These are phyloP conservation scores for Bothriochloa decipiens DNA, from an alignment of 176 grass and related monocot species.

Conservation along the genomic window DNA sequence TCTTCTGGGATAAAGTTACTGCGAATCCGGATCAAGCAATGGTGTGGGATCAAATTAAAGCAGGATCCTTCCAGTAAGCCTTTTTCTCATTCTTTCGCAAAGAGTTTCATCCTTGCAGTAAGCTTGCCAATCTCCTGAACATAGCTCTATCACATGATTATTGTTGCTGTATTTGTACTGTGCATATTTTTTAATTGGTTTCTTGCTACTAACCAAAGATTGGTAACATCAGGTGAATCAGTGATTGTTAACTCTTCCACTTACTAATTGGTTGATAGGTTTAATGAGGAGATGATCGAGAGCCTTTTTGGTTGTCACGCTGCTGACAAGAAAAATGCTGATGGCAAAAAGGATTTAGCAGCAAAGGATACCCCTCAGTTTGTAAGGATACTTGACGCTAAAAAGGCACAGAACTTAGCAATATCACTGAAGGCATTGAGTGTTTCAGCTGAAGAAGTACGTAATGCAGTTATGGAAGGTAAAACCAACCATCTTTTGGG, in stretches of 20 bases:
- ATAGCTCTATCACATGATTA: conserved; percentile 6
- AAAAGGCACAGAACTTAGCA: conserved; percentile 84
- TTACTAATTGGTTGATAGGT: conserved; percentile 58
- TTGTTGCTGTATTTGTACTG: conserved; percentile 2
- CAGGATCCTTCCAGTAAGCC: conserved; percentile 94
- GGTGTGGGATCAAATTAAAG: conserved; percentile 92
- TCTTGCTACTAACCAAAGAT: conserved; percentile 3
- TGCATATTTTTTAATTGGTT: background rate
- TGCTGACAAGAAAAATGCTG: conserved; percentile 45
- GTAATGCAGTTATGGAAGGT: conserved; percentile 80
- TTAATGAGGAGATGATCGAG: conserved; percentile 92
- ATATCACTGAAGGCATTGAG: conserved; percentile 90
- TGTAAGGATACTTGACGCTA: conserved; percentile 73
- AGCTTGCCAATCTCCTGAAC: conserved; percentile 25
- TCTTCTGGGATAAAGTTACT: conserved; percentile 96
- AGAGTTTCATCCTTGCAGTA: conserved; percentile 75
- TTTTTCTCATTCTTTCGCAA: background rate
- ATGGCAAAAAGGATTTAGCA: conserved; percentile 55
- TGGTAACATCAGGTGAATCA: background rate
- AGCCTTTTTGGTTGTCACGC: conserved; percentile 70
- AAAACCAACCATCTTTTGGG: conserved; percentile 7
- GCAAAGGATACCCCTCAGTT: conserved; percentile 48
- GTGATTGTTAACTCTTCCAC: conserved; percentile 13
- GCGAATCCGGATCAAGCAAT: conserved; percentile 79
- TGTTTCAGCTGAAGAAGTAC: conserved; percentile 68